phyloP scores from a whole-genome alignment of 176 grass and related monocot species.

The Rhynchospora pubera region DNA sequence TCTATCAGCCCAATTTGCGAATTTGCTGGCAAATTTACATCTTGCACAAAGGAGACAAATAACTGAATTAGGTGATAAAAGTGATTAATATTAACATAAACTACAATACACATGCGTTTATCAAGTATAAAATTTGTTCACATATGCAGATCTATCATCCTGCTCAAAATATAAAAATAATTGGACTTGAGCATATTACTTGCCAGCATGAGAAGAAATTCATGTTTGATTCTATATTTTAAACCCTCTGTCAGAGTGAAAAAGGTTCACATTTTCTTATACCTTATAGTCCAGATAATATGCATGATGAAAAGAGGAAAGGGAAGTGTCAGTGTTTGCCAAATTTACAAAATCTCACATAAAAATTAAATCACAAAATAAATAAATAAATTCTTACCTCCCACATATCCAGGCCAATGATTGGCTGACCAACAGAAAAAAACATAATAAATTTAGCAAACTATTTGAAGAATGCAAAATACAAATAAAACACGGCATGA shows the following conservation, averaged over 20 bases:
- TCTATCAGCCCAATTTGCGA: no score
- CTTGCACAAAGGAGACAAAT: no score
- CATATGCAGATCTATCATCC: slow-evolving; percentile 65
- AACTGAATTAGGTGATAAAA: no score
- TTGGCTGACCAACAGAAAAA: no score
- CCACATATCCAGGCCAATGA: slow-evolving; percentile 86
- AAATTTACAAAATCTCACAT: neutral
- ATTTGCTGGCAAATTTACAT: no score
- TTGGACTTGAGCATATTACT: neutral
- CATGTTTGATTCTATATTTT: neutral
- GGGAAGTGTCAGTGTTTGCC: slow-evolving; percentile 24
- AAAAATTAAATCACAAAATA: neutral
- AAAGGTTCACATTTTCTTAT: neutral
- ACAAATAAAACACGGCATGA: neutral
- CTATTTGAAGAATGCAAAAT: neutral
- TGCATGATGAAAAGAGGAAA: slow-evolving; percentile 57
- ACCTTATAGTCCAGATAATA: slow-evolving; percentile 98
- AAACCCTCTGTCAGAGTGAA: neutral
- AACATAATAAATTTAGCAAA: no score
- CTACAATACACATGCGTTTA: no score
- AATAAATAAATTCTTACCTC: slow-evolving; percentile 51
- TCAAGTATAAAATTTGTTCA: slow-evolving; percentile 63
- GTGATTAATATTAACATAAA: no score
- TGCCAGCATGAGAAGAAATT: neutral
- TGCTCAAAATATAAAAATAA: slow-evolving; percentile 26